Conservation (phyloP, 257 asterid genomes). For the Solanum virginianum region DNA sequence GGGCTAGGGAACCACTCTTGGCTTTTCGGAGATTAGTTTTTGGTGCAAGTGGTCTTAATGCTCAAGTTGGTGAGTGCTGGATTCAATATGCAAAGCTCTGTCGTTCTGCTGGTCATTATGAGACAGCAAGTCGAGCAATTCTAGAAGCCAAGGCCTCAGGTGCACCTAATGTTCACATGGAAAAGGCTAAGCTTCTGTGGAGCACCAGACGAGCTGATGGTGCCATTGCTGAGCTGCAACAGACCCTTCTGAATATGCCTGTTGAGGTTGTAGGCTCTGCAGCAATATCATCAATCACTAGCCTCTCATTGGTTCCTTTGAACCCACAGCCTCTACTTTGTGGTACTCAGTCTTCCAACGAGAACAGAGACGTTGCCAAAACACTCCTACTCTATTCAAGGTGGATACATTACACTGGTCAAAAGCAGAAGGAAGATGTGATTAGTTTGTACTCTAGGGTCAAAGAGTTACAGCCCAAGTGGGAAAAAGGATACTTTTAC, state of each 20-base stretch:
- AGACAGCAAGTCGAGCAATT: slow-evolving; percentile 91
- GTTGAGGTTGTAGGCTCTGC: slow-evolving; percentile 71
- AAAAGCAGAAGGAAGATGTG: slow-evolving; percentile 92
- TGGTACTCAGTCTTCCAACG: slow-evolving; percentile 44
- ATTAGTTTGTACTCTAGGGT: slow-evolving; percentile 83
- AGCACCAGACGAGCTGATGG: slow-evolving; percentile 88
- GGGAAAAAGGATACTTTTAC: slow-evolving; percentile 94
- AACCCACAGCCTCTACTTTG: slow-evolving; percentile 55
- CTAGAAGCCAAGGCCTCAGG: slow-evolving; percentile 79
- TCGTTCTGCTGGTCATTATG: slow-evolving; percentile 96
- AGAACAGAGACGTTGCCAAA: slow-evolving; percentile 64
- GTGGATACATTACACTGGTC: slow-evolving; percentile 97
- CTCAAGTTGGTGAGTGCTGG: slow-evolving; percentile 89
- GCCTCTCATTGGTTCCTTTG: slow-evolving; percentile 72
- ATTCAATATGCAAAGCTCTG: slow-evolving; percentile 92
- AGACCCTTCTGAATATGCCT: slow-evolving; percentile 85
- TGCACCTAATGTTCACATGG: slow-evolving; percentile 84
- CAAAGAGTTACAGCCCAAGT: slow-evolving; percentile 82
- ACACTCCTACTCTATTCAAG: slow-evolving; percentile 87
- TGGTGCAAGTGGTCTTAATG: slow-evolving; percentile 61
- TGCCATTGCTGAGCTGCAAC: slow-evolving; percentile 97
- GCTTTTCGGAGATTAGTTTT: slow-evolving; percentile 90
- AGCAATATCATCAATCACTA: slow-evolving; percentile 78
- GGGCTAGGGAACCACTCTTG: slow-evolving; percentile 99
- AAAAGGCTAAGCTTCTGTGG: slow-evolving; percentile 98